phyloP scores from a whole-genome alignment of 2,329 filamentous ascomycete species.

The Beauveria scarabaeidicola region DNA sequence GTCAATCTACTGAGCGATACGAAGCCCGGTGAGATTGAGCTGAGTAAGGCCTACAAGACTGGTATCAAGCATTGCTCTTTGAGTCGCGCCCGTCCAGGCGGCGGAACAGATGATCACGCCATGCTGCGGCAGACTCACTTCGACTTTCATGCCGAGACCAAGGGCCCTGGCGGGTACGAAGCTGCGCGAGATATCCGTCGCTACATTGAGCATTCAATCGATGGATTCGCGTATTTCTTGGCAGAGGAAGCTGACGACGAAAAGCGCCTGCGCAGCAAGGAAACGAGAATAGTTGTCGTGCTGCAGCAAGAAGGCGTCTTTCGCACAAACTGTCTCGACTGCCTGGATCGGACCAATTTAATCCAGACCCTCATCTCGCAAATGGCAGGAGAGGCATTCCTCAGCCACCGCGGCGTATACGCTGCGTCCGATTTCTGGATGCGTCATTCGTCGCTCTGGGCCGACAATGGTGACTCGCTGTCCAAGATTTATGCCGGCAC shows the following conservation, averaged over 20 bases:
- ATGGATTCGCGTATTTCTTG: constrained; percentile 88
- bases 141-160: constrained; percentile 93
- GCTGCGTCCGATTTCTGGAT: constrained; percentile 80
- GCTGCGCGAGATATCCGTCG: constrained; percentile 76
- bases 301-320: constrained; percentile 94
- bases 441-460: constrained; percentile 88
- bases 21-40: constrained; percentile 77
- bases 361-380: constrained; percentile 94
- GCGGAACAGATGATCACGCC: constrained; percentile 56
- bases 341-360: constrained; percentile 88
- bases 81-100: constrained; percentile 45
- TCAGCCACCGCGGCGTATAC: constrained; percentile 61
- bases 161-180: constrained; percentile 78
- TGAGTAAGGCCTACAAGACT: constrained; percentile 69
- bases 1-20: constrained; percentile 89
- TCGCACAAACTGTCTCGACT: constrained; percentile 92
- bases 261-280: constrained; percentile 27
- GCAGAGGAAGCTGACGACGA: constrained; percentile 60
- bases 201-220: constrained; percentile 69
- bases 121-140: constrained; percentile 78
- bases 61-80: constrained; percentile 69
- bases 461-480: constrained; percentile 89
- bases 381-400: constrained; percentile 81
- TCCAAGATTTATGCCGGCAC: constrained; percentile 96
- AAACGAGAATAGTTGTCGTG: constrained; percentile 53